These are phyloP conservation scores for Phytophthora citricola DNA, from an alignment of 352 stramenopile genomes.

Conservation along the genomic window DNA sequence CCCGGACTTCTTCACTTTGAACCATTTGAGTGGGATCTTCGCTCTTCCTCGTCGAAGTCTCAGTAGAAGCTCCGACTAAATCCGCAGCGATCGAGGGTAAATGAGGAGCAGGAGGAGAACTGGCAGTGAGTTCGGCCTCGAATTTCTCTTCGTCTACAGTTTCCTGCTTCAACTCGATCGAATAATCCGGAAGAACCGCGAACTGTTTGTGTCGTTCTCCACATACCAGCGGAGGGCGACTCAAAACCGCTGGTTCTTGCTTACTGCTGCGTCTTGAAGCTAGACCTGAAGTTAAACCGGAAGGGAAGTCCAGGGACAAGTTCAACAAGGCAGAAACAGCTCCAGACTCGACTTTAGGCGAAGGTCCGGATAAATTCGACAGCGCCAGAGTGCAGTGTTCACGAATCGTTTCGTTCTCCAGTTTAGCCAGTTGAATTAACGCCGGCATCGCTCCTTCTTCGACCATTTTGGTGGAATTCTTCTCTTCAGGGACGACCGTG, in stretches of 20 bases:
- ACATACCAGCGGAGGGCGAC: conserved; percentile 50
- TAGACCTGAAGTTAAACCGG: conserved; percentile 2
- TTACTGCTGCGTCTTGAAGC: conserved; percentile 18
- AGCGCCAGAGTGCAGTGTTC: conserved; percentile 76
- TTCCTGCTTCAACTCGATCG: conserved; percentile 20
- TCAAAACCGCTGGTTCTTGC: conserved; percentile 20
- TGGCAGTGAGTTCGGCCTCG: conserved; percentile 57
- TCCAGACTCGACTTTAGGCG: conserved; percentile 71
- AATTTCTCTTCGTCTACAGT: conserved; percentile 49
- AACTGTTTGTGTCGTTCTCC: conserved; percentile 59
- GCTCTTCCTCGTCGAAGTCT: neutral
- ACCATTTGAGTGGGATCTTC: neutral
- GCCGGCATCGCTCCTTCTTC: conserved; percentile 66
- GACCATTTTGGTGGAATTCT: conserved; percentile 67
- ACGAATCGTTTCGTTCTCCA: conserved; percentile 66
- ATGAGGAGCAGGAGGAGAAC: conserved; percentile 58
- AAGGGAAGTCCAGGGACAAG: conserved; percentile 44
- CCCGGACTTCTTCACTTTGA: conserved; percentile 7
- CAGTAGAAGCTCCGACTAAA: conserved; percentile 26
- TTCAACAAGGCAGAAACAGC: conserved; percentile 66
- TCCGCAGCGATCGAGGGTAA: conserved; percentile 53
- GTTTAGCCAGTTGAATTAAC: conserved; percentile 65
- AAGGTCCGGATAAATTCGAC: conserved; percentile 74
- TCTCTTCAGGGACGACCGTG: conserved; percentile 43
- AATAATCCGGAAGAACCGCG: conserved; percentile 44